Conservation (phyloP, 129 eudicot genomes). For the Ambrosia artemisiifolia region DNA sequence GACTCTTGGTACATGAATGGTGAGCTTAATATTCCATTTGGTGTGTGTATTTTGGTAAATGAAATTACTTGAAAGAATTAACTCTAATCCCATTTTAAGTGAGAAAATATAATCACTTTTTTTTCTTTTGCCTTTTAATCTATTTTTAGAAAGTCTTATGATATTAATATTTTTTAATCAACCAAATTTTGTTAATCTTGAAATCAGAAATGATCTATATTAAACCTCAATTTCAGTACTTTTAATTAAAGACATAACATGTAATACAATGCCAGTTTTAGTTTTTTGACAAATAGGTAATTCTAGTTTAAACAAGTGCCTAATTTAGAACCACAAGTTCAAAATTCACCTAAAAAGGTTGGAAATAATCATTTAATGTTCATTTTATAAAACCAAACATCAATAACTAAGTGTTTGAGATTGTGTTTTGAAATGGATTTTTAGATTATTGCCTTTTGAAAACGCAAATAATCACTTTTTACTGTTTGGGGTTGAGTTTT, state of each 20-base stretch:
- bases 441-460: too few species aligned
- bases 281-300: neutral
- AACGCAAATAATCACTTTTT: too few species aligned
- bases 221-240: neutral
- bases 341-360: neutral
- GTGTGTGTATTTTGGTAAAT: conserved; percentile 17
- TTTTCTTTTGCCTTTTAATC: neutral
- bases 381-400: neutral
- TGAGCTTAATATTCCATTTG: neutral
- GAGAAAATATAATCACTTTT: neutral
- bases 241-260: neutral
- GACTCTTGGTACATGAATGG: conserved; percentile 2
- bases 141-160: neutral
- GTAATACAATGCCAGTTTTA: neutral
- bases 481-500: too few species aligned
- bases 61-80: neutral
- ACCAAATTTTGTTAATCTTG: conserved; percentile 3
- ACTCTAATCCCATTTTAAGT: neutral
- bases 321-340: neutral
- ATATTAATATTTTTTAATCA: neutral
- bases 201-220: neutral
- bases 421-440: too few species aligned
- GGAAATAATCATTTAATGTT: neutral
- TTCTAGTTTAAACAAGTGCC: neutral
- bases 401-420: too few species aligned